phyloP scores from a whole-genome alignment of 352 stramenopile species.

The Phytophthora sojae region DNA sequence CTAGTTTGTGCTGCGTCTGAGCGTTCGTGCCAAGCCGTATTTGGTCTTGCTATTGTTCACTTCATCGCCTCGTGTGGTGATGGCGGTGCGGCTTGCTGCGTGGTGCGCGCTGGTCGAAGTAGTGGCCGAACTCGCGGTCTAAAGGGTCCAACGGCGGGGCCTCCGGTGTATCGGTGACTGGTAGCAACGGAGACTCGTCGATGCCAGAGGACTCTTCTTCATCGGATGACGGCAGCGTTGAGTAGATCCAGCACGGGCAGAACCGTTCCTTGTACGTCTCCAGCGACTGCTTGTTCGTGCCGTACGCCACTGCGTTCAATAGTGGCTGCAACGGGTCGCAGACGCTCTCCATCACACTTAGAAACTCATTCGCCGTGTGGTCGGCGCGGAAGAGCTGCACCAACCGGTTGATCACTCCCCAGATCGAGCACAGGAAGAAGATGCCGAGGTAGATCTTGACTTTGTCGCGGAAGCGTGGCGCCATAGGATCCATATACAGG shows the following conservation, averaged over 20 bases:
- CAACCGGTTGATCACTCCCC: constrained; percentile 69
- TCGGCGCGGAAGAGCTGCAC: constrained; percentile 61
- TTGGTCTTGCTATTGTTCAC: not conserved
- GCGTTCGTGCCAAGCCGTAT: not conserved
- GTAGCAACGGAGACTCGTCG: constrained; percentile 53
- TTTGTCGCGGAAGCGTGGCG: constrained; percentile 58
- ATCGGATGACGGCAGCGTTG: constrained; percentile 67
- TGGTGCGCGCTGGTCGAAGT: constrained; percentile 36
- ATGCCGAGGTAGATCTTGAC: constrained; percentile 74
- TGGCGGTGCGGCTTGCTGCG: constrained; percentile 24
- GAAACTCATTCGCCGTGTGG: constrained; percentile 61
- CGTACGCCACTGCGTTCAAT: constrained; percentile 72
- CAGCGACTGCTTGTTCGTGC: constrained; percentile 76
- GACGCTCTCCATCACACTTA: constrained; percentile 73
- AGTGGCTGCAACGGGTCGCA: constrained; percentile 78
- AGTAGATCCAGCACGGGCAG: constrained; percentile 69
- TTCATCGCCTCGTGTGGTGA: constrained; percentile 17
- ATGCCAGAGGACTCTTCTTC: constrained; percentile 69
- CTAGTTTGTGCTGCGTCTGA: constrained; percentile 18
- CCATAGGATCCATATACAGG: constrained; percentile 71
- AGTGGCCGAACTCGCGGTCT: constrained; percentile 51
- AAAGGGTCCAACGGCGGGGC: constrained; percentile 31
- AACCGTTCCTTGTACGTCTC: constrained; percentile 78
- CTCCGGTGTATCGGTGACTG: constrained; percentile 16
- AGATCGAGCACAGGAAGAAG: constrained; percentile 80